Percentiles rank a stretch among this genome's conserved stretches.
Evolutionary conservation across 306 rosid species (phyloP).

Genomic region (Gleditsia sinensis): DNA sequence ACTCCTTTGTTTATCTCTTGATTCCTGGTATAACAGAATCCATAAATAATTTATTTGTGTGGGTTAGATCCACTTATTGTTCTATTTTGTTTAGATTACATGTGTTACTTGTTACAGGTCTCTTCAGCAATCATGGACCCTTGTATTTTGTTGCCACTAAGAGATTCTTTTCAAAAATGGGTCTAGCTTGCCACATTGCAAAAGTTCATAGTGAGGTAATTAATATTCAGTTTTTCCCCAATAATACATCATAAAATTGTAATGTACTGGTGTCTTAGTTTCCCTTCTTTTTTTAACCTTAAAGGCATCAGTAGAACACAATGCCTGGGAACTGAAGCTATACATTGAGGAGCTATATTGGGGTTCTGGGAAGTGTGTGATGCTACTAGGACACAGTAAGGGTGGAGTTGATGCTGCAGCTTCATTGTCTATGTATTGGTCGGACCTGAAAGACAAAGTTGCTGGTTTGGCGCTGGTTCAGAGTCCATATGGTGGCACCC

Average conservation of each 20-base stretch:
- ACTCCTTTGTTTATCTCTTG: slow-evolving; percentile 76
- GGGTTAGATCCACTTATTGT: slow-evolving; percentile 1
- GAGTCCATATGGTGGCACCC: slow-evolving; percentile 87
- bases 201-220: slow-evolving; percentile 85
- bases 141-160: slow-evolving; percentile 81
- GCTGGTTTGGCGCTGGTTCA: slow-evolving; percentile 86
- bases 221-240: background rate
- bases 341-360: slow-evolving; percentile 83
- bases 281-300: background rate
- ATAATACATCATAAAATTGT: too few species aligned
- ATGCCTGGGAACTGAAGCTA: slow-evolving; percentile 78
- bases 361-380: slow-evolving; percentile 80
- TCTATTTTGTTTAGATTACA: slow-evolving; percentile 7
- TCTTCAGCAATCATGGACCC: slow-evolving; percentile 85
- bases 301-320: slow-evolving; percentile 80
- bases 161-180: slow-evolving; percentile 87
- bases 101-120: slow-evolving; percentile 55
- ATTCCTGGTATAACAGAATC: slow-evolving; percentile 64
- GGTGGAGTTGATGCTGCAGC: slow-evolving; percentile 86
- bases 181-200: slow-evolving; percentile 85
- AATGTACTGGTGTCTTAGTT: too few species aligned
- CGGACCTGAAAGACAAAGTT: slow-evolving; percentile 74
- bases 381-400: slow-evolving; percentile 89
- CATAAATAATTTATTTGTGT: background rate
- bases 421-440: slow-evolving; percentile 69